Evolutionary conservation across 345 rosid species (phyloP).

Genomic region (Salix brachista): DNA sequence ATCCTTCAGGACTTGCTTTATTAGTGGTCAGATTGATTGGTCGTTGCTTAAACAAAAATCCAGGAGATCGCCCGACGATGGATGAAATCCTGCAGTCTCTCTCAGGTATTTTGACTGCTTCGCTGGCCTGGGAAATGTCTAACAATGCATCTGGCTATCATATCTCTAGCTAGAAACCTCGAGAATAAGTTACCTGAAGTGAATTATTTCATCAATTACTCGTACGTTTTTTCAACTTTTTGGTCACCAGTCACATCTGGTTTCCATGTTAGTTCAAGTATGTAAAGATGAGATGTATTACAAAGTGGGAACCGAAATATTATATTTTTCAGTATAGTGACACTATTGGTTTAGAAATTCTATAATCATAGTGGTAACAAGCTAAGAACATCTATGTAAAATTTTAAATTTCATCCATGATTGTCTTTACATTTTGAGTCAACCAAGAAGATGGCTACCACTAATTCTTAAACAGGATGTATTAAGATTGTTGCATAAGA

Average conservation of each 20-base stretch:
- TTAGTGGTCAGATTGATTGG: slow-evolving; percentile 38
- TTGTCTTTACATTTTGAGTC: too few species aligned
- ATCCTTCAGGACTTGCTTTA: slow-evolving; percentile 40
- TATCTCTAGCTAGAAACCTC: slow-evolving; percentile 9
- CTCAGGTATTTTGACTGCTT: slow-evolving; percentile 42
- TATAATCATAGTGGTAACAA: too few species aligned
- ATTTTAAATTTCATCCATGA: too few species aligned
- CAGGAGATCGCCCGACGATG: slow-evolving; percentile 61
- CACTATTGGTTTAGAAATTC: not conserved
- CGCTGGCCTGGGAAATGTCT: slow-evolving; percentile 37
- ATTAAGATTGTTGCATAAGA: too few species aligned
- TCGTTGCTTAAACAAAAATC: slow-evolving; percentile 57
- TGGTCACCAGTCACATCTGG: not conserved
- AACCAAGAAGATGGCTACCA: too few species aligned
- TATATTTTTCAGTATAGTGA: not conserved
- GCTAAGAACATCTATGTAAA: not conserved
- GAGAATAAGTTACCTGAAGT: not conserved
- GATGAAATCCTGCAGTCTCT: slow-evolving; percentile 51
- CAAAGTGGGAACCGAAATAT: not conserved
- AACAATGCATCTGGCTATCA: not conserved
- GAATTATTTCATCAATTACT: not conserved
- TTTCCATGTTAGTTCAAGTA: not conserved
- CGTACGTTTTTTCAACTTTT: not conserved
- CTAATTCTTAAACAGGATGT: too few species aligned
- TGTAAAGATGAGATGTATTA: too few species aligned